Evolutionary conservation across 805 yeast genomes (phyloP).

Genomic region (Barnettozyma vustinii): DNA sequence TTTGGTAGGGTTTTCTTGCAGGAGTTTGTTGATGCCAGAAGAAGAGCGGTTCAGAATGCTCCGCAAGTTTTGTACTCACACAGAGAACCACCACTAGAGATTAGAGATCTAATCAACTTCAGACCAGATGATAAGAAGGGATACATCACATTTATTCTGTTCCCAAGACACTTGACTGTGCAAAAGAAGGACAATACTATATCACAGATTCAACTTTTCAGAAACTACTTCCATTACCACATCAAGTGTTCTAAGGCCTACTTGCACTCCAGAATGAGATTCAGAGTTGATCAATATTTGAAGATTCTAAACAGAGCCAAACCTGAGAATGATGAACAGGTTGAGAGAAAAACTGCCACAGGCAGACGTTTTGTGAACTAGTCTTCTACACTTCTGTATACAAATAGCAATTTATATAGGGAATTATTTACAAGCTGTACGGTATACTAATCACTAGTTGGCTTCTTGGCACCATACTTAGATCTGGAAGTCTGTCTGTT

Average conservation of each 20-base stretch:
- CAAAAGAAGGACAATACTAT: slow-evolving; percentile 81
- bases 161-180: slow-evolving; percentile 69
- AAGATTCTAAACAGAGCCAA: slow-evolving; percentile 96
- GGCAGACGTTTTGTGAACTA: slow-evolving; percentile 25
- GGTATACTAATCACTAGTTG: slow-evolving; percentile 37
- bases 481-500: slow-evolving; percentile 86
- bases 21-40: slow-evolving; percentile 94
- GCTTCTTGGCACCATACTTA: slow-evolving; percentile 89
- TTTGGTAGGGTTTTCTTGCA: slow-evolving; percentile 87
- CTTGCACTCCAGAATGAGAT: slow-evolving; percentile 98
- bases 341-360: slow-evolving; percentile 30
- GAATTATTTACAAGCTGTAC: slow-evolving; percentile 10
- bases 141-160: slow-evolving; percentile 65
- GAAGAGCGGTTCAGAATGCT: slow-evolving; percentile 92
- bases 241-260: slow-evolving; percentile 98
- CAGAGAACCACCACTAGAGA: slow-evolving; percentile 89
- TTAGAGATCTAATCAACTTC: slow-evolving; percentile 39
- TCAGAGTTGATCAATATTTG: slow-evolving; percentile 86
- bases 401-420: neutral
- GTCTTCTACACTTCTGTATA: neutral
- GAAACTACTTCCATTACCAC: slow-evolving; percentile 98
- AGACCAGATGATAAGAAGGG: slow-evolving; percentile 42
- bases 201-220: slow-evolving; percentile 84
- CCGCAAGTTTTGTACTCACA: slow-evolving; percentile 95
- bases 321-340: slow-evolving; percentile 82